phyloP scores from a whole-genome alignment of 352 stramenopile genomes.

The Achlya hypogyna region DNA sequence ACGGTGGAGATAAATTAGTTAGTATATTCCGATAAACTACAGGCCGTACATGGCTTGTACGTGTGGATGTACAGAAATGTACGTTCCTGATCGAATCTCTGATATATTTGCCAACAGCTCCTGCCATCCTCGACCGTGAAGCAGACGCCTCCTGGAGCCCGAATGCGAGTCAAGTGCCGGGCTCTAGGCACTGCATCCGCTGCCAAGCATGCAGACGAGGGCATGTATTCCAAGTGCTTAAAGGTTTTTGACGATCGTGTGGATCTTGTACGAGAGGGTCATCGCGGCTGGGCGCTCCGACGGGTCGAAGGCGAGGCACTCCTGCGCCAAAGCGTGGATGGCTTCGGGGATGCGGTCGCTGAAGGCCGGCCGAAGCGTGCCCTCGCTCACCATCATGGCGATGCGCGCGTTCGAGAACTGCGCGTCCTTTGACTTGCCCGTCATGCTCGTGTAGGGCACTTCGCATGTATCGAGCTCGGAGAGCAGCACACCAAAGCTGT shows the following conservation, averaged over 20 bases:
- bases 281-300: conserved; percentile 39
- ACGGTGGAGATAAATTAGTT: too few relatives aligned
- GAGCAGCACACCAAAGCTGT: conserved; percentile 20
- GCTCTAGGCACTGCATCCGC: too few relatives aligned
- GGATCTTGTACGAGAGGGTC: conserved; percentile 52
- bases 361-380: conserved; percentile 60
- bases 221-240: not conserved
- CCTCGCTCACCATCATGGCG: conserved; percentile 41
- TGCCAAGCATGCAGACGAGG: not conserved
- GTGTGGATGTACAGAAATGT: too few relatives aligned
- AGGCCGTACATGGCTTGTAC: too few relatives aligned
- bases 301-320: conserved; percentile 46
- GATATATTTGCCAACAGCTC: too few relatives aligned
- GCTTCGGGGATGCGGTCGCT: conserved; percentile 37
- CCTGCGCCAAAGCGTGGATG: conserved; percentile 35
- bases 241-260: conserved; percentile 20
- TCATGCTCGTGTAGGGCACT: conserved; percentile 16
- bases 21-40: too few relatives aligned
- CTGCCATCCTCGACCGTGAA: too few relatives aligned
- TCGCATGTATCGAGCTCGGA: conserved; percentile 15
- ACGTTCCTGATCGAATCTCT: too few relatives aligned
- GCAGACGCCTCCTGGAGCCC: too few relatives aligned
- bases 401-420: conserved; percentile 18
- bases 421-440: conserved; percentile 6
- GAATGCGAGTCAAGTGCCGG: too few relatives aligned